phyloP scores from a whole-genome alignment of 2,329 filamentous ascomycete species.

The Claviceps spartinae region DNA sequence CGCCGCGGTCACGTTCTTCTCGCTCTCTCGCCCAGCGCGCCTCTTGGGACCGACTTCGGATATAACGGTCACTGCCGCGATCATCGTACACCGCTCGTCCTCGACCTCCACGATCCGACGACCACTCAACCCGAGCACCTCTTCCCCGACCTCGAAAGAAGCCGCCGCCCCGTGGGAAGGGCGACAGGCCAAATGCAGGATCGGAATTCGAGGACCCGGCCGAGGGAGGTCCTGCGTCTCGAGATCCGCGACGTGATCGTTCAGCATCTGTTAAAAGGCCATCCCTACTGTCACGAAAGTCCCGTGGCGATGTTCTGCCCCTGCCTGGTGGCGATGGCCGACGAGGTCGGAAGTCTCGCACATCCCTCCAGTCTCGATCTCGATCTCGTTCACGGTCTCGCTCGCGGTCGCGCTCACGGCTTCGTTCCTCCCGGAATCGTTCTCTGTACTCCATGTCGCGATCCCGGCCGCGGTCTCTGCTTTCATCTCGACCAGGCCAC shows the following conservation, averaged over 20 bases:
- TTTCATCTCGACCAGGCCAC: slow-evolving; percentile 45
- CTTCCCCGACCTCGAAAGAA: slow-evolving; percentile 41
- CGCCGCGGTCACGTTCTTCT: slow-evolving; percentile 38
- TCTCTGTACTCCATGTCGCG: slow-evolving; percentile 5
- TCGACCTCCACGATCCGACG: slow-evolving; percentile 36
- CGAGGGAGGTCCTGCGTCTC: slow-evolving; percentile 56
- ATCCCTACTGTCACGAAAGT: slow-evolving; percentile 48
- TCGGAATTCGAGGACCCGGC: slow-evolving; percentile 61
- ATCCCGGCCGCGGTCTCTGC: slow-evolving; percentile 35
- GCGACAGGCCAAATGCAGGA: slow-evolving; percentile 39
- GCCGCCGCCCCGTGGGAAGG: slow-evolving; percentile 41
- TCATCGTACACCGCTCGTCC: slow-evolving; percentile 48
- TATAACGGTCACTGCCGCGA: slow-evolving; percentile 43
- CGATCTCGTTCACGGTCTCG: slow-evolving; percentile 42
- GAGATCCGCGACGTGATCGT: slow-evolving; percentile 52
- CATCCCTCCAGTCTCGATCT: slow-evolving; percentile 32
- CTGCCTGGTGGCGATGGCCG: slow-evolving; percentile 46
- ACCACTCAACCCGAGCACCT: slow-evolving; percentile 29
- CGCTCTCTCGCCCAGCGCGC: slow-evolving; percentile 44
- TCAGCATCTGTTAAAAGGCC: slow-evolving; percentile 52
- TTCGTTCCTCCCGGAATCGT: slow-evolving; percentile 14
- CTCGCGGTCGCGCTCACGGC: slow-evolving; percentile 39
- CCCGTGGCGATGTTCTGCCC: slow-evolving; percentile 52
- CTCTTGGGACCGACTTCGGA: slow-evolving; percentile 52
- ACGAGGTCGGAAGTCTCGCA: slow-evolving; percentile 27